These are phyloP conservation scores for Aspergillus melleus DNA, from an alignment of 2,329 filamentous ascomycete genomes.

Conservation along the genomic window DNA sequence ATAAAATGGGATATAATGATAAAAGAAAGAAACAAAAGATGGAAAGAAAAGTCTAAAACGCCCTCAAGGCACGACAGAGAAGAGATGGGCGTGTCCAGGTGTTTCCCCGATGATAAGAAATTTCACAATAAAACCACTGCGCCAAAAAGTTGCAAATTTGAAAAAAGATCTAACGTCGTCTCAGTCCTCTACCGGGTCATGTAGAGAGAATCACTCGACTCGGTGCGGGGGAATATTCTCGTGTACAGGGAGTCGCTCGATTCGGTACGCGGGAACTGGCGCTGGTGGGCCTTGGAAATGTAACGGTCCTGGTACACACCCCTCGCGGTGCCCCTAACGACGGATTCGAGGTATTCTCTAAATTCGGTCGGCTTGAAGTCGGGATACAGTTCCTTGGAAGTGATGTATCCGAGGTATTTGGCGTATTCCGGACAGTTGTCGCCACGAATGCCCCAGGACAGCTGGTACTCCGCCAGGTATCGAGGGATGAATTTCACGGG, in stretches of 20 bases:
- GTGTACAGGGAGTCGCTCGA: slow-evolving; percentile 38
- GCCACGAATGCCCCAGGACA: slow-evolving; percentile 50
- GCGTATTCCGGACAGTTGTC: slow-evolving; percentile 58
- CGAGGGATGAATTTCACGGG: slow-evolving; percentile 37
- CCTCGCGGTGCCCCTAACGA: slow-evolving; percentile 44
- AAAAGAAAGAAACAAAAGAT: background rate
- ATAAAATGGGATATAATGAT: background rate
- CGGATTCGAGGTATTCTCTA: slow-evolving; percentile 40
- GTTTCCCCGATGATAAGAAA: background rate
- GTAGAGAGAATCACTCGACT: slow-evolving; percentile 37
- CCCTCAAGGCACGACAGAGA: background rate
- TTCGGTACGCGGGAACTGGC: slow-evolving; percentile 37
- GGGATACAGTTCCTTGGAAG: slow-evolving; percentile 55
- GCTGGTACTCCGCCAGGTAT: slow-evolving; percentile 45
- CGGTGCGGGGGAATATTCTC: slow-evolving; percentile 36
- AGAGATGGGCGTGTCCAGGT: background rate
- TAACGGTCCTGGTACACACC: slow-evolving; percentile 38
- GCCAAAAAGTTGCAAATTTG: background rate
- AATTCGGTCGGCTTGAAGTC: slow-evolving; percentile 47
- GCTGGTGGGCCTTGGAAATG: slow-evolving; percentile 37
- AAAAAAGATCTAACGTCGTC: background rate
- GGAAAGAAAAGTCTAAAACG: background rate
- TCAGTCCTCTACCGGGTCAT: slow-evolving; percentile 30
- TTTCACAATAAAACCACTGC: background rate
- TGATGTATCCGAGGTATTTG: slow-evolving; percentile 56